A percentile compares a stretch with the other conserved stretches of the same genome.
phyloP scores from a whole-genome alignment of 2,329 filamentous ascomycete genomes.

The Dactylella cylindrospora region DNA sequence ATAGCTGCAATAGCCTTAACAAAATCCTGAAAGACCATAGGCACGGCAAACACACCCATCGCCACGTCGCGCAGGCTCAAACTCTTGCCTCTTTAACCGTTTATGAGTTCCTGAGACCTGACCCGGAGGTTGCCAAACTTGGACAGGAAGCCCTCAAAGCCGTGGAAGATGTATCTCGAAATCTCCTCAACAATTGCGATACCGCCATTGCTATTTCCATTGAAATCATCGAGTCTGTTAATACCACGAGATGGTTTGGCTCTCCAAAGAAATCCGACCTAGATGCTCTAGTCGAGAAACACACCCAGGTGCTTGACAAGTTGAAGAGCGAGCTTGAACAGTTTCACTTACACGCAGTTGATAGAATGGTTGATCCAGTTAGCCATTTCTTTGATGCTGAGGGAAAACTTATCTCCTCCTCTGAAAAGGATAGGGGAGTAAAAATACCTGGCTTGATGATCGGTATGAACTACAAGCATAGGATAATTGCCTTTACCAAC shows the following conservation, averaged over 20 bases:
- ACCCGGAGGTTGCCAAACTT: constrained; percentile 30
- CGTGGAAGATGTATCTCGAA: constrained; percentile 25
- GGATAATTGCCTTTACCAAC: constrained; percentile 50
- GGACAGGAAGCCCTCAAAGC: constrained; percentile 28
- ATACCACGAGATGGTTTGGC: constrained; percentile 28
- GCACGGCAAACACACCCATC: neutral
- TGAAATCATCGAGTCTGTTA: constrained; percentile 30
- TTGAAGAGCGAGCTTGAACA: constrained; percentile 48
- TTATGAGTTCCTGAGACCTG: constrained; percentile 31
- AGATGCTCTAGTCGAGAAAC: constrained; percentile 49
- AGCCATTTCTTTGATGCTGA: constrained; percentile 54
- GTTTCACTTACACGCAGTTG: constrained; percentile 51
- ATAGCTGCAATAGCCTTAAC: constrained; percentile 13
- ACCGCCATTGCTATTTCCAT: constrained; percentile 13
- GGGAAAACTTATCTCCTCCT: constrained; percentile 48
- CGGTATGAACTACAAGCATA: constrained; percentile 57
- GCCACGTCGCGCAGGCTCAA: constrained; percentile 14
- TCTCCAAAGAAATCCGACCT: constrained; percentile 22
- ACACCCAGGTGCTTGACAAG: constrained; percentile 50
- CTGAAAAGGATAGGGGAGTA: constrained; percentile 49
- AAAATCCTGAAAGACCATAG: constrained; percentile 1
- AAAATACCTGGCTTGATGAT: constrained; percentile 54
- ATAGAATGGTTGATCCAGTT: constrained; percentile 53
- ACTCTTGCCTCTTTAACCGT: constrained; percentile 33
- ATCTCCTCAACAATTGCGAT: constrained; percentile 19